Conservation (phyloP, 208 protist species). For the Leishmania tarentolae region DNA sequence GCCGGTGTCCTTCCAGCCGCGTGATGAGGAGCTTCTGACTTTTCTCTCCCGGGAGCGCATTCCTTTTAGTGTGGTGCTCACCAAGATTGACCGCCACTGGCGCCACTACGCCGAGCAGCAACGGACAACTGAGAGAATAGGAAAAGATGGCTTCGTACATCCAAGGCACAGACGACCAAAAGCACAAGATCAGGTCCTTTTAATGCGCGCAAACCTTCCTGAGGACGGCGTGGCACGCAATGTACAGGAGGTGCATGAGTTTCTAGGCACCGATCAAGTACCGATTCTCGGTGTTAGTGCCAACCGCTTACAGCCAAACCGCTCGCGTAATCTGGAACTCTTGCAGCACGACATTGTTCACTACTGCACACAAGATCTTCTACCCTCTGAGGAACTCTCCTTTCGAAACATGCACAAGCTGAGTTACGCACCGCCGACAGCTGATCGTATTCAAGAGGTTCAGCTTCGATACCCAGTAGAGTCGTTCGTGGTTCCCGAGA, state of each 20-base stretch:
- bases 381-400: constrained; percentile 46
- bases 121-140: constrained; percentile 22
- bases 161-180: constrained; percentile 10
- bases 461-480: constrained; percentile 80
- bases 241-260: constrained; percentile 59
- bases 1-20: constrained; percentile 54
- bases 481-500: constrained; percentile 73
- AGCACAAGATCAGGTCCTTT: background rate
- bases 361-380: constrained; percentile 67
- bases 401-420: constrained; percentile 60
- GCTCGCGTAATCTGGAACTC: constrained; percentile 63
- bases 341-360: constrained; percentile 85
- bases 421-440: constrained; percentile 83
- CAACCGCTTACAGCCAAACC: constrained; percentile 48
- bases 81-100: constrained; percentile 84
- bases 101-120: constrained; percentile 38
- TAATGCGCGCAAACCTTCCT: constrained; percentile 12
- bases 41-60: constrained; percentile 79
- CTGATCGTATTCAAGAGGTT: constrained; percentile 59
- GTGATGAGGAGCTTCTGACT: constrained; percentile 77
- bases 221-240: constrained; percentile 56
- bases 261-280: constrained; percentile 69
- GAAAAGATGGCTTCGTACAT: constrained; percentile 35
- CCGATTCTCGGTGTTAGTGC: constrained; percentile 75
- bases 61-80: constrained; percentile 82